Percentiles rank a stretch among this genome's conserved stretches.
phyloP scores from a whole-genome alignment of 148 eudicot genomes.

The Arbutus unedo region DNA sequence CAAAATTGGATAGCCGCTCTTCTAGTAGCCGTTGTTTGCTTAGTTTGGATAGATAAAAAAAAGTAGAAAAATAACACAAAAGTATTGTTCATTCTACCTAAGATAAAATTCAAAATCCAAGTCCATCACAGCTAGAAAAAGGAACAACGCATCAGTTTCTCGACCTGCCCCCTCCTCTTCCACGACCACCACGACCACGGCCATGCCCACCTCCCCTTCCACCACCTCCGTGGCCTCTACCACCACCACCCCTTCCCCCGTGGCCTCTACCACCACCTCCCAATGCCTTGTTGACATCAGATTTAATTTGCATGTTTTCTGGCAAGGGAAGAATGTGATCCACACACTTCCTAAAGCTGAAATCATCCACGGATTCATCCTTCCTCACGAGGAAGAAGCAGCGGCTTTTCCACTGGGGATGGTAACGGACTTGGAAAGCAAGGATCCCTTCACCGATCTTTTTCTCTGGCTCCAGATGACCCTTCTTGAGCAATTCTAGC shows the following conservation, averaged over 20 bases:
- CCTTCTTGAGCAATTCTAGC: conserved; percentile 75
- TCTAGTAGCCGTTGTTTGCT: not conserved
- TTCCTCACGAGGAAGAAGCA: conserved; percentile 80
- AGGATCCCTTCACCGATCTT: conserved; percentile 65
- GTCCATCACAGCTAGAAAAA: not conserved
- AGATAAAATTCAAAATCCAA: not conserved
- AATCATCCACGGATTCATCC: conserved; percentile 71
- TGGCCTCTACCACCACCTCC: conserved; percentile 50
- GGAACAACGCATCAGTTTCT: conserved; percentile 33
- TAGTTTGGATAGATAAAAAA: not conserved
- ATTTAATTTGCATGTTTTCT: conserved; percentile 66
- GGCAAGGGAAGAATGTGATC: conserved; percentile 90
- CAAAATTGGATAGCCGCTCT: not conserved
- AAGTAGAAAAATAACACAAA: not conserved
- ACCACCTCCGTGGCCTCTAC: conserved; percentile 24
- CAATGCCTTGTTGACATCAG: conserved; percentile 55
- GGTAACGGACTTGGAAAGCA: conserved; percentile 71
- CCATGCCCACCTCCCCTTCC: conserved; percentile 36
- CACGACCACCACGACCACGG: conserved; percentile 58
- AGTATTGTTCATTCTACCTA: not conserved
- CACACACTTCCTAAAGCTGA: conserved; percentile 96
- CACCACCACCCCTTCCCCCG: conserved; percentile 37
- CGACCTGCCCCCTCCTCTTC: conserved; percentile 57
- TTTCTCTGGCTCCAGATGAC: conserved; percentile 71
- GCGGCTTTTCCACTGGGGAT: conserved; percentile 71